A percentile compares a stretch with the other conserved stretches of the same genome.
Evolutionary conservation across 2,329 filamentous ascomycete genomes (phyloP).

Genomic region (Fusarium concolor): DNA sequence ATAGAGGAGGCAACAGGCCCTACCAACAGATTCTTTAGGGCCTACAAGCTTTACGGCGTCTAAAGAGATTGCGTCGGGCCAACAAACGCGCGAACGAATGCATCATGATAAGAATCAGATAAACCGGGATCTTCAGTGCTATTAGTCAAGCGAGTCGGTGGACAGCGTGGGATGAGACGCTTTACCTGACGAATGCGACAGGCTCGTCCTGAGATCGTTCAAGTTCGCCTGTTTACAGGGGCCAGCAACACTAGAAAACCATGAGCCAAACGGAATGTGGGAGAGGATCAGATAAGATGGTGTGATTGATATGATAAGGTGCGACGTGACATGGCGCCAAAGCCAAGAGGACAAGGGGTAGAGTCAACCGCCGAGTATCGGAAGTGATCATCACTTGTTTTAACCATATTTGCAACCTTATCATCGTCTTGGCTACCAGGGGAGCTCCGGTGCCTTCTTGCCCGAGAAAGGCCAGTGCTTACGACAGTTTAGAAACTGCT

Average conservation of each 20-base stretch:
- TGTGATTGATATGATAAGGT: constrained; percentile 40
- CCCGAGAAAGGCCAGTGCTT: neutral
- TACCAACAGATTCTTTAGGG: neutral
- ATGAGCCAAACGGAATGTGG: neutral
- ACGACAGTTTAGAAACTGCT: neutral
- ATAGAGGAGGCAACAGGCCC: too few relatives aligned
- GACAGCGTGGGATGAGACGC: constrained; percentile 6
- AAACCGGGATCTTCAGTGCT: neutral
- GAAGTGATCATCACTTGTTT: constrained; percentile 10
- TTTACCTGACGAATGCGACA: neutral
- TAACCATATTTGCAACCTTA: neutral
- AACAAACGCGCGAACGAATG: neutral
- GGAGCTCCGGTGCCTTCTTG: neutral
- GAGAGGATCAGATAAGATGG: constrained; percentile 41
- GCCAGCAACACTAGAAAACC: constrained; percentile 1
- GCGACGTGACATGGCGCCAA: constrained; percentile 19
- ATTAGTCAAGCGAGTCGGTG: constrained; percentile 6
- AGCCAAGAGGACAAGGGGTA: neutral
- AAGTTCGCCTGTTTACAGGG: constrained; percentile 10
- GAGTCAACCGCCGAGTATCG: constrained; percentile 14
- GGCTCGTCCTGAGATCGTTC: too few relatives aligned
- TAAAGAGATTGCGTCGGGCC: neutral
- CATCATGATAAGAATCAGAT: neutral
- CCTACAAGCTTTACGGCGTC: too few relatives aligned
- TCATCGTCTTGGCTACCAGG: neutral